Percentiles rank a stretch among this genome's conserved stretches.
These are phyloP conservation scores for Plantago rigida DNA, from an alignment of 305 asterid genomes.

Conservation along the genomic window DNA sequence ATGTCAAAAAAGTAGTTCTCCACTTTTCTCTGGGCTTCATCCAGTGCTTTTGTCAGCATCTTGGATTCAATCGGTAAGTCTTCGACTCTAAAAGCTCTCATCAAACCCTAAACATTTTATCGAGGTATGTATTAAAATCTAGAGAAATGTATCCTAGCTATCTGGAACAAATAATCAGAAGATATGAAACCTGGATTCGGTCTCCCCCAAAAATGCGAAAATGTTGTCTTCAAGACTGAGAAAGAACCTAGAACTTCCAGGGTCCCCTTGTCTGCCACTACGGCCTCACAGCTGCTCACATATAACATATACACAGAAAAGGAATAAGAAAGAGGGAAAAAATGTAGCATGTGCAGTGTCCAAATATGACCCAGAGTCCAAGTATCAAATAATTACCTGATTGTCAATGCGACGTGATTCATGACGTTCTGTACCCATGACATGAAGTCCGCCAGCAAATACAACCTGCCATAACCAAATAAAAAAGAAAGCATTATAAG, in stretches of 20 bases:
- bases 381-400: conserved; percentile 49
- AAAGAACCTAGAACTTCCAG: conserved; percentile 98
- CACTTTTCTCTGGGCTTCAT: conserved; percentile 98
- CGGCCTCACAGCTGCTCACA: conserved; percentile 88
- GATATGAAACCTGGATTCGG: conserved; percentile 67
- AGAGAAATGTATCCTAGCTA: conserved; percentile 16
- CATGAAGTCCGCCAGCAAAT: conserved; percentile 94
- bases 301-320: conserved; percentile 11
- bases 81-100: conserved; percentile 97
- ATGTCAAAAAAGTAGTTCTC: conserved; percentile 96
- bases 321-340: conserved; percentile 26
- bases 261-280: conserved; percentile 99
- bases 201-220: conserved; percentile 98
- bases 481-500: conserved; percentile 7
- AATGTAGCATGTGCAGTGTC: conserved; percentile 13
- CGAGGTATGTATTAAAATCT: conserved; percentile 26
- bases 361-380: background rate
- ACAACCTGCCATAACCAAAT: conserved; percentile 53
- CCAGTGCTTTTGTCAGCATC: conserved; percentile 94
- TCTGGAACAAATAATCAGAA: conserved; percentile 23
- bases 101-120: conserved; percentile 60
- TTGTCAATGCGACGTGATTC: conserved; percentile 99
- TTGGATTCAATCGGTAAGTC: conserved; percentile 97
- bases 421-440: conserved; percentile 94
- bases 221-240: conserved; percentile 97